Percentiles rank a stretch among this genome's conserved stretches.
phyloP scores from a whole-genome alignment of 768 basidiomycete genomes.

The Porphyrellus cyaneotinctus region DNA sequence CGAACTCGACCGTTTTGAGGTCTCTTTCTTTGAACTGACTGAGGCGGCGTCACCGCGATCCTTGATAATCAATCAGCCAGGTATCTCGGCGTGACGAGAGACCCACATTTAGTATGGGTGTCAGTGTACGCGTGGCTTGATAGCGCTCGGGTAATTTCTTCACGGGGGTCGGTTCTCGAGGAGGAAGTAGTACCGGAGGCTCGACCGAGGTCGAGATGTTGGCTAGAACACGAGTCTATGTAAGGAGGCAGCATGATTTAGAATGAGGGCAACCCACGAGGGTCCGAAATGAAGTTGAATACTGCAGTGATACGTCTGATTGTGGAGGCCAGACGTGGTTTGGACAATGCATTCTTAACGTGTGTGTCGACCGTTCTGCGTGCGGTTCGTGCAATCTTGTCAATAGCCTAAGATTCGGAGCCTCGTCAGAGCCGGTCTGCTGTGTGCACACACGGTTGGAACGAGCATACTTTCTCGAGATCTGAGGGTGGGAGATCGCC shows the following conservation, averaged over 20 bases:
- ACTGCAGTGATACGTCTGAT: conserved; percentile 69
- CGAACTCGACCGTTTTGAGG: conserved; percentile 10
- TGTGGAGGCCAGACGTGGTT: conserved; percentile 62
- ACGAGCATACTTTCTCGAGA: conserved; percentile 55
- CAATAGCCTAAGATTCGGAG: conserved; percentile 47
- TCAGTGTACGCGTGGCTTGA: conserved; percentile 1
- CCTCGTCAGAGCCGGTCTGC: conserved; percentile 3
- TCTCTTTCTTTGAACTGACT: conserved; percentile 3
- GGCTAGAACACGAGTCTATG: conserved; percentile 38
- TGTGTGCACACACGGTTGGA: conserved; percentile 4
- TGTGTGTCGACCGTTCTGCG: conserved; percentile 67
- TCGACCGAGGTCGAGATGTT: conserved; percentile 45
- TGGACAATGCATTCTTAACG: conserved; percentile 65
- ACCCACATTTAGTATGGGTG: conserved; percentile 23
- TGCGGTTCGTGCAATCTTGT: conserved; percentile 66
- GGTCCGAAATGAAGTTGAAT: conserved; percentile 60
- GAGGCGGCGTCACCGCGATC: conserved; percentile 3
- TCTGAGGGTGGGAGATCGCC: conserved; percentile 52
- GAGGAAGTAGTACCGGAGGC: conserved; percentile 39
- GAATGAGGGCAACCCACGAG: conserved; percentile 47
- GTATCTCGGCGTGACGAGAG: not conserved
- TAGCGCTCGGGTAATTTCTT: conserved; percentile 2
- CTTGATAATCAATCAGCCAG: conserved; percentile 15
- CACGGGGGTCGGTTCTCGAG: conserved; percentile 12
- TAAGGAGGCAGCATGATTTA: conserved; percentile 4